Base-by-base conservation (phyloP, 371 early-diverging fungal species). In the Mucor ambiguus region DNA sequence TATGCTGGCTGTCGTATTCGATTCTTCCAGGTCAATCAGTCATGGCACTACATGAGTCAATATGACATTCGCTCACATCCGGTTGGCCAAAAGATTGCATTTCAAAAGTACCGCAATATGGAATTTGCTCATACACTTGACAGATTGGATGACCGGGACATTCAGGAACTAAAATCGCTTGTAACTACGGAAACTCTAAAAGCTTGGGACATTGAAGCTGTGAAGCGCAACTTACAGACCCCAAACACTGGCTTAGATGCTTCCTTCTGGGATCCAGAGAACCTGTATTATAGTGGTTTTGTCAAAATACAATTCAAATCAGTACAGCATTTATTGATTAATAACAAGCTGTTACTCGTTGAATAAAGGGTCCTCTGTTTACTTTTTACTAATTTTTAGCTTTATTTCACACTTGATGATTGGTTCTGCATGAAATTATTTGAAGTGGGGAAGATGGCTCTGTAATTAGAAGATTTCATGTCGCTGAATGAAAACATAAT, bases 151-250 rank as follows among this genome's bases (percentile, higher is more conserved):
- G 26, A 48, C 18, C 30, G 49, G 29, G 69, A 69, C 37, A 41
- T 66, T 24, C 30, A 66, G 41, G 54, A 61, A 32, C 24, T 69
- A 16, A 33, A 46, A 10, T 33, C 65, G 30, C 38, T 69, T 7
- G 69, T 69, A 33, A 69, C 69, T 0, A 64, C 44, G 0, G 46
- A 64, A 33, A 64, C 57, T 2, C 49, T 69, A 38, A 70, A 70
- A 30, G 70, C 62, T 37, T 70, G 70, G 70, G 69, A 69, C 37
- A 65, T 69, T 9, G 56, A 64, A 24, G 63, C 68, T n/a, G 58
- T 52, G 3, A 63, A 43, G 29, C 46, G 58, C 3, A 49, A 58
- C 37, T 26, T 68, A 4, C 38, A 37, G 4, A n/a, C 28, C 14
- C 65, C 64, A 18, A 28, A 57, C 37, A 64, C 65, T 10, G 10